Conservation (phyloP, 768 basidiomycete species). For the Paxillus rubicundulus region DNA sequence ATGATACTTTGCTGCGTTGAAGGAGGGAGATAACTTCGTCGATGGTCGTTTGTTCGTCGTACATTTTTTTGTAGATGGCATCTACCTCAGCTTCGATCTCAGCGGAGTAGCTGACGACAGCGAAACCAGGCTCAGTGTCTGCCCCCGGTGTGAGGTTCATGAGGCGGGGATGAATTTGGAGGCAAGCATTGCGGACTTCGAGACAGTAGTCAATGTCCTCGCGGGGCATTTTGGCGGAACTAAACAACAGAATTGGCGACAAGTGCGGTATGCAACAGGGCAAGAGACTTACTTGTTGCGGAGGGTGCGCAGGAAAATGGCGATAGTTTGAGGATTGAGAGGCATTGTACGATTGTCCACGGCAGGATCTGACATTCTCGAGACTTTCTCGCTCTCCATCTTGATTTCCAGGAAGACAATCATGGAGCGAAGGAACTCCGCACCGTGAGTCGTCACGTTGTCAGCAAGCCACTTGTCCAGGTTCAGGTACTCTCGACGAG, state of each 20-base stretch:
- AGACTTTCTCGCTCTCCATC: conserved; percentile 83
- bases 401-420: conserved; percentile 90
- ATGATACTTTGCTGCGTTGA: conserved; percentile 79
- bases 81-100: conserved; percentile 95
- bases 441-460: conserved; percentile 77
- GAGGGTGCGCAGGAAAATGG: conserved; percentile 88
- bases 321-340: conserved; percentile 83
- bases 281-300: conserved; percentile 65
- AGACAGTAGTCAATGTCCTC: conserved; percentile 83
- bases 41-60: conserved; percentile 90
- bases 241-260: conserved; percentile 25
- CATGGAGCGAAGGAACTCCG: conserved; percentile 83
- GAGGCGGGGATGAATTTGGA: conserved; percentile 93
- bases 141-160: conserved; percentile 88
- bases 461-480: conserved; percentile 96
- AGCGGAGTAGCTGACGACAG: conserved; percentile 80
- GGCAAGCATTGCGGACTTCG: conserved; percentile 87
- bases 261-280: background rate
- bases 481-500: conserved; percentile 89
- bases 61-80: conserved; percentile 96
- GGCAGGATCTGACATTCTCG: conserved; percentile 73
- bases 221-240: conserved; percentile 70
- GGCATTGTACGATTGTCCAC: conserved; percentile 81
- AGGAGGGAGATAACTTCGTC: conserved; percentile 92
- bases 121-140: conserved; percentile 88